These are phyloP conservation scores for Diaporthe aspalathi DNA, from an alignment of 2,329 filamentous ascomycete genomes.

Conservation along the genomic window DNA sequence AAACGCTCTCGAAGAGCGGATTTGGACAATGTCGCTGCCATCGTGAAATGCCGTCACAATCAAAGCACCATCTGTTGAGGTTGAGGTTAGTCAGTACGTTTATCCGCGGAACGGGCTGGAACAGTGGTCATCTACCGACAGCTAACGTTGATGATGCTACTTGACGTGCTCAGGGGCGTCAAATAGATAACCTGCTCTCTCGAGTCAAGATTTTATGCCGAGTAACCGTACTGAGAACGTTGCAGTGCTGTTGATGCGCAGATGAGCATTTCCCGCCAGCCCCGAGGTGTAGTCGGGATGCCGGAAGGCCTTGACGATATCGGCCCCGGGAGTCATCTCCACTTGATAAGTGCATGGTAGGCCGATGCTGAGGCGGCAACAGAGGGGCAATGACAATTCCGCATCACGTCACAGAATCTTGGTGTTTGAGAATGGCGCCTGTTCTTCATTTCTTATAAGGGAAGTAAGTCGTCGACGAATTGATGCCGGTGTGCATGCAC, in stretches of 20 bases:
- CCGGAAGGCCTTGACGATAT: constrained; percentile 31
- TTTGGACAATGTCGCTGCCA: constrained; percentile 44
- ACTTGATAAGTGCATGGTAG: constrained; percentile 28
- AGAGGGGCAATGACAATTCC: constrained; percentile 37
- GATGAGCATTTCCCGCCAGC: neutral
- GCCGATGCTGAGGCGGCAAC: constrained; percentile 5
- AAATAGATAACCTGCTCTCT: neutral
- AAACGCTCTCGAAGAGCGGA: constrained; percentile 56
- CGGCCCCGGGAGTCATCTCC: constrained; percentile 26
- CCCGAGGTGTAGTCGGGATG: neutral
- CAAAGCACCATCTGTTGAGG: neutral
- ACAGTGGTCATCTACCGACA: neutral
- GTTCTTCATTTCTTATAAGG: neutral
- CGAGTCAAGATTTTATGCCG: neutral
- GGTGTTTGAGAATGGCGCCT: constrained; percentile 1
- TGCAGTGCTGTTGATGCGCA: neutral
- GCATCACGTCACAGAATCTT: constrained; percentile 8
- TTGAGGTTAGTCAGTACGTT: constrained; percentile 12
- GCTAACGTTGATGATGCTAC: neutral
- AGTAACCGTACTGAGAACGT: neutral
- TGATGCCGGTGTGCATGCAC: neutral
- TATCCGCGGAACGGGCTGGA: neutral
- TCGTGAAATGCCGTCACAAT: neutral
- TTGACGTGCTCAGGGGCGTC: neutral
- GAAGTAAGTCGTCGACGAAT: neutral